These are phyloP conservation scores for Penicillium malachiteum DNA, from an alignment of 495 filamentous ascomycete genomes.

Conservation along the genomic window DNA sequence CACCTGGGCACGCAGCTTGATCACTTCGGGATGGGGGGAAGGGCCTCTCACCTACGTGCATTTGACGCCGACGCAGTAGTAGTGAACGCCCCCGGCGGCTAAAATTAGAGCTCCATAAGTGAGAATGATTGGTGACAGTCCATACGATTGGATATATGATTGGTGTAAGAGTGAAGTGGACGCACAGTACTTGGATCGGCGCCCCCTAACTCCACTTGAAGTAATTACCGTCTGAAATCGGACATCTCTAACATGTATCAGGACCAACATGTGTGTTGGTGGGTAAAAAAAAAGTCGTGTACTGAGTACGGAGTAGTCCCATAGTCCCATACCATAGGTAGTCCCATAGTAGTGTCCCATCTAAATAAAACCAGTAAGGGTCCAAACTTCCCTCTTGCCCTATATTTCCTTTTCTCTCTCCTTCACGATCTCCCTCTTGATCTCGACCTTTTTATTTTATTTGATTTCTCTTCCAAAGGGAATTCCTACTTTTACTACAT, in stretches of 20 bases:
- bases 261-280: not conserved
- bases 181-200: not conserved
- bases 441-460: conserved; percentile 5
- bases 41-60: conserved; percentile 34
- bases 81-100: conserved; percentile 36
- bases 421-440: conserved; percentile 1
- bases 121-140: not conserved
- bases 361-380: conserved; percentile 30
- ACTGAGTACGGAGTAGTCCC: too few species aligned
- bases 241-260: conserved; percentile 26
- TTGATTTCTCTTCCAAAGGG: conserved; percentile 15
- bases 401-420: conserved; percentile 19
- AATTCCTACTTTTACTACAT: not conserved
- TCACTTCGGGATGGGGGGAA: conserved; percentile 1
- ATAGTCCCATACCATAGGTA: too few species aligned
- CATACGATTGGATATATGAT: too few species aligned
- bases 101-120: conserved; percentile 41
- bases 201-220: not conserved
- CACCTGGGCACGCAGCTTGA: not conserved
- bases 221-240: conserved; percentile 24
- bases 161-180: too few species aligned
- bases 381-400: conserved; percentile 25
- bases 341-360: too few species aligned
- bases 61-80: conserved; percentile 40
- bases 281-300: too few species aligned